Percentiles rank a stretch among this genome's conserved stretches.
phyloP scores from a whole-genome alignment of 768 basidiomycete species.

The Tricholoma matsutake region DNA sequence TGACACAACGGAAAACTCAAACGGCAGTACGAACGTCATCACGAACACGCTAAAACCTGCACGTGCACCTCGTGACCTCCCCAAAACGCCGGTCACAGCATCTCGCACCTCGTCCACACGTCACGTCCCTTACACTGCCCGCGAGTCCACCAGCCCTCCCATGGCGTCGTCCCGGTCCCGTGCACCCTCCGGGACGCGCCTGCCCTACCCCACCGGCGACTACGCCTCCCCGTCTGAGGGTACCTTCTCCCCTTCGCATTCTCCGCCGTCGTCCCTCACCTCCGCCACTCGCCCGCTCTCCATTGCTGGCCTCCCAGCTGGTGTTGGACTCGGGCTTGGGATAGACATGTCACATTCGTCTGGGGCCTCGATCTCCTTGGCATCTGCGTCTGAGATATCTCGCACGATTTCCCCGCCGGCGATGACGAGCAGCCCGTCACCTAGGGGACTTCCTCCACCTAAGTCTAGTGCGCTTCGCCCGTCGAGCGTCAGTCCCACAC shows the following conservation, averaged over 20 bases:
- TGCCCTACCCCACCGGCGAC: slow-evolving; percentile 84
- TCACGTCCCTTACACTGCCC: slow-evolving; percentile 41
- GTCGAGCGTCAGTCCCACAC: slow-evolving; percentile 65
- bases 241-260: slow-evolving; percentile 39
- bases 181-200: slow-evolving; percentile 44
- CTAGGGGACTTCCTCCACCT: slow-evolving; percentile 41
- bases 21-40: not conserved
- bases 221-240: slow-evolving; percentile 66
- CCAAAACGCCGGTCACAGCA: slow-evolving; percentile 18
- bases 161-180: slow-evolving; percentile 44
- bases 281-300: slow-evolving; percentile 50
- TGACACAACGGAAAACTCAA: not conserved
- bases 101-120: slow-evolving; percentile 32
- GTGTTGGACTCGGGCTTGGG: slow-evolving; percentile 19
- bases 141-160: slow-evolving; percentile 64
- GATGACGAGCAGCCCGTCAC: slow-evolving; percentile 14
- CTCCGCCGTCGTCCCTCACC: slow-evolving; percentile 51
- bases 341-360: slow-evolving; percentile 21
- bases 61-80: not conserved
- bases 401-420: slow-evolving; percentile 18
- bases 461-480: slow-evolving; percentile 38
- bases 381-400: slow-evolving; percentile 12
- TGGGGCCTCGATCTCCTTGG: slow-evolving; percentile 24
- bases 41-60: not conserved
- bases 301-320: slow-evolving; percentile 35